These are phyloP conservation scores for Diplodia intermedia DNA, from an alignment of 2,329 filamentous ascomycete species.

Conservation along the genomic window DNA sequence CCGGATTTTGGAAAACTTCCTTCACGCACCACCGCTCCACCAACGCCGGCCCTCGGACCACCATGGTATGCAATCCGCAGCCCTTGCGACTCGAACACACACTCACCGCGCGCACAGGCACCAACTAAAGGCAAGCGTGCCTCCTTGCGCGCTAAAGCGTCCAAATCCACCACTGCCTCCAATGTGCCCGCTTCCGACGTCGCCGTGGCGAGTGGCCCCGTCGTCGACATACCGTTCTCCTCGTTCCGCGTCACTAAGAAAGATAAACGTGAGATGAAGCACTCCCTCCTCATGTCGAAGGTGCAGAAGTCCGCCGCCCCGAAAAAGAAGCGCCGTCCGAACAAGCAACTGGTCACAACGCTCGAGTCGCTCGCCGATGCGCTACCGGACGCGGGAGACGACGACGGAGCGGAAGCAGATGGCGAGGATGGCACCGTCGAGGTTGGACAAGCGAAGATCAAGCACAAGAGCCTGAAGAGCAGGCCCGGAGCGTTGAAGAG, in stretches of 20 bases:
- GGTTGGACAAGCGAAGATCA: conserved; percentile 66
- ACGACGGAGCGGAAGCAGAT: conserved; percentile 43
- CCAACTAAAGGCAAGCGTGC: conserved; percentile 47
- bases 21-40: conserved; percentile 12
- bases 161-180: conserved; percentile 33
- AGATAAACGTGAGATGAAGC: conserved; percentile 83
- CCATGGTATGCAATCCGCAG: conserved; percentile 7
- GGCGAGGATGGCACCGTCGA: conserved; percentile 42
- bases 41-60: not conserved
- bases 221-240: conserved; percentile 36
- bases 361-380: conserved; percentile 81
- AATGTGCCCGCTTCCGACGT: conserved; percentile 21
- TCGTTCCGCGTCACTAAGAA: conserved; percentile 76
- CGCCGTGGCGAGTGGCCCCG: conserved; percentile 54
- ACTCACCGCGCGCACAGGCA: conserved; percentile 38
- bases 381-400: conserved; percentile 69
- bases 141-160: conserved; percentile 43
- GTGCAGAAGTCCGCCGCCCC: conserved; percentile 67
- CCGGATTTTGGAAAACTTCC: conserved; percentile 28
- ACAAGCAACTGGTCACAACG: conserved; percentile 78
- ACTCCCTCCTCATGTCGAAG: conserved; percentile 77
- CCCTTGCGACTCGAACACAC: not conserved
- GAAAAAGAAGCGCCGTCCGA: conserved; percentile 70
- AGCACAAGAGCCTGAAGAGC: conserved; percentile 75
- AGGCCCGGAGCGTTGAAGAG: conserved; percentile 81